Conservation (phyloP, 768 basidiomycete species). For the Suillus paluster region DNA sequence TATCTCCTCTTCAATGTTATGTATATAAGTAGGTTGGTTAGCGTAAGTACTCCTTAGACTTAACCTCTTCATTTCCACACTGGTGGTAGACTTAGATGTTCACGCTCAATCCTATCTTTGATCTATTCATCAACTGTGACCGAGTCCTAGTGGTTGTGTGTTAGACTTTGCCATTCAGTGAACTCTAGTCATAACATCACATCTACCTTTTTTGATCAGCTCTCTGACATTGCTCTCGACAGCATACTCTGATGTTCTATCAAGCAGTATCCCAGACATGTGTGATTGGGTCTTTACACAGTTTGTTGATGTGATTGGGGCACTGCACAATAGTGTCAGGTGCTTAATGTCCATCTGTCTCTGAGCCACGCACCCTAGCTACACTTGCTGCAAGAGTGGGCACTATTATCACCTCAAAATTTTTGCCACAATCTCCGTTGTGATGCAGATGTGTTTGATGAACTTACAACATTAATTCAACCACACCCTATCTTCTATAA, state of each 20-base stretch:
- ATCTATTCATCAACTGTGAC: too few relatives aligned
- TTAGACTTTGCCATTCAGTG: too few relatives aligned
- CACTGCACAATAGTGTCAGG: not conserved
- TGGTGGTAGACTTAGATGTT: too few relatives aligned
- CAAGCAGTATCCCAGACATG: not conserved
- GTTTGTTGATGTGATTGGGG: not conserved
- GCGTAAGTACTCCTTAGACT: too few relatives aligned
- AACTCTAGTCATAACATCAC: too few relatives aligned
- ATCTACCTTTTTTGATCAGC: not conserved
- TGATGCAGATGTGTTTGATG: conserved; percentile 28
- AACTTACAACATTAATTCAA: conserved; percentile 19
- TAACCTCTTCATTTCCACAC: too few relatives aligned
- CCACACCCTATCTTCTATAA: conserved; percentile 29
- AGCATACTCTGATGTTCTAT: not conserved
- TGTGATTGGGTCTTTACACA: not conserved
- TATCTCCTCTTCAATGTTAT: too few relatives aligned
- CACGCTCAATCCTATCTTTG: too few relatives aligned
- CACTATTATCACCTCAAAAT: not conserved
- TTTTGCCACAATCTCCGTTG: conserved; percentile 27
- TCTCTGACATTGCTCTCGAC: not conserved
- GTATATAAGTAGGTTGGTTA: too few relatives aligned
- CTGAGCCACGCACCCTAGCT: not conserved
- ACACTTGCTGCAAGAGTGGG: conserved; percentile 6
- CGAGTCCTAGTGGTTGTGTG: too few relatives aligned
- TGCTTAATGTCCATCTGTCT: not conserved